Evolutionary conservation across 1,284 basidiomycete species (phyloP).

Genomic region (Lentinus polychrous): DNA sequence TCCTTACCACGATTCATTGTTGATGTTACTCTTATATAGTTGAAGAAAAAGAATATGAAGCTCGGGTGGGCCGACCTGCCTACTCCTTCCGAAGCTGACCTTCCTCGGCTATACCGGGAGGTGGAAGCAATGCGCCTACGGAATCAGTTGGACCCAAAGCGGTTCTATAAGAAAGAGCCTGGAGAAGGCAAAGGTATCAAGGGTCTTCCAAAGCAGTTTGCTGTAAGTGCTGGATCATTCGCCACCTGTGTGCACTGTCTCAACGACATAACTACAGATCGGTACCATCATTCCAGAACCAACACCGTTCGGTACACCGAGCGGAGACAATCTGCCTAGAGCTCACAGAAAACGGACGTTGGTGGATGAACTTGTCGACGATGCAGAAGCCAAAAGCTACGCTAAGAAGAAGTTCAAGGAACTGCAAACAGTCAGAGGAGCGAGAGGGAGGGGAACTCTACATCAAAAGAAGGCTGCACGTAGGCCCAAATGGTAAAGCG

Average conservation of each 20-base stretch:
- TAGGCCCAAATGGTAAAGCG: slow-evolving; percentile 71
- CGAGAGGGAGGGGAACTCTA: slow-evolving; percentile 70
- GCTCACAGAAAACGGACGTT: slow-evolving; percentile 72
- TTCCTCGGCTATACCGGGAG: slow-evolving; percentile 84
- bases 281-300: slow-evolving; percentile 79
- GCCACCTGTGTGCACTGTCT: neutral
- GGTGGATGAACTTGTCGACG: slow-evolving; percentile 85
- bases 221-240: slow-evolving; percentile 44
- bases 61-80: slow-evolving; percentile 91
- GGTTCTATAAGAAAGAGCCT: slow-evolving; percentile 85
- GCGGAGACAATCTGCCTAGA: slow-evolving; percentile 62
- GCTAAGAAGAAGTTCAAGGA: slow-evolving; percentile 94
- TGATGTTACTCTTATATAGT: slow-evolving; percentile 29
- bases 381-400: slow-evolving; percentile 81
- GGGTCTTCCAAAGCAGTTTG: slow-evolving; percentile 84
- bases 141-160: slow-evolving; percentile 92
- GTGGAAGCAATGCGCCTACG: slow-evolving; percentile 89
- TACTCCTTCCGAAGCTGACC: slow-evolving; percentile 71
- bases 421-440: slow-evolving; percentile 65
- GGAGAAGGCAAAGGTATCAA: slow-evolving; percentile 83
- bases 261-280: slow-evolving; percentile 45
- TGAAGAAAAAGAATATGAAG: slow-evolving; percentile 73
- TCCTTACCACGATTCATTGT: neutral
- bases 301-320: slow-evolving; percentile 72
- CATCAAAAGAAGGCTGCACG: slow-evolving; percentile 58